A percentile compares a stretch with the other conserved stretches of the same genome.
Conservation (phyloP, 2,329 filamentous ascomycete species). For the Cordyceps militaris region DNA sequence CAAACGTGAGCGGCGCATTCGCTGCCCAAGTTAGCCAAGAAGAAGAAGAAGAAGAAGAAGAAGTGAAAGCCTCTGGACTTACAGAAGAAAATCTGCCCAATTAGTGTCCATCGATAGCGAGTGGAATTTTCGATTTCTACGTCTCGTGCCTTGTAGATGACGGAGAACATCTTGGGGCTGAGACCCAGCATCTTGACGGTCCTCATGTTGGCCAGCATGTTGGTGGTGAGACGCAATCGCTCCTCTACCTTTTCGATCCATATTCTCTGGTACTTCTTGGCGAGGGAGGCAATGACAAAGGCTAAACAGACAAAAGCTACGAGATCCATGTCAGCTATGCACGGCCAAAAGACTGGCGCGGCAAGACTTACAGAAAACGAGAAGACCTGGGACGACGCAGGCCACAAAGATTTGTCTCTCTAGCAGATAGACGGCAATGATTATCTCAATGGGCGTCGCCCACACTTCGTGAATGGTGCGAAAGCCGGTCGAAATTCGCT, state of each 20-base stretch:
- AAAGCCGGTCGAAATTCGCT: constrained; percentile 30
- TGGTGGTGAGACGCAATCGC: constrained; percentile 21
- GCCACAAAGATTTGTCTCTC: constrained; percentile 37
- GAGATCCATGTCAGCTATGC: background rate
- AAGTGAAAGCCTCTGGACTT: background rate
- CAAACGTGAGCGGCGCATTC: constrained; percentile 13
- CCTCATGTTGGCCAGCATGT: constrained; percentile 24
- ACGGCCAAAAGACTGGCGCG: background rate
- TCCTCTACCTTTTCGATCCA: constrained; percentile 26
- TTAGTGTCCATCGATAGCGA: constrained; percentile 18
- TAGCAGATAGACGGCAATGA: constrained; percentile 38
- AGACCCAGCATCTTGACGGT: constrained; percentile 27
- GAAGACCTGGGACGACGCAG: constrained; percentile 36
- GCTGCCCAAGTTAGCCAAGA: constrained; percentile 1
- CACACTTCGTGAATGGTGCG: constrained; percentile 34
- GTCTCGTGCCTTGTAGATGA: constrained; percentile 17
- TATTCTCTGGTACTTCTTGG: constrained; percentile 14
- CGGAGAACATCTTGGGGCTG: constrained; percentile 13
- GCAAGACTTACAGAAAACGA: constrained; percentile 18
- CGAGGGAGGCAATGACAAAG: constrained; percentile 17
- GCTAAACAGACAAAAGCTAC: constrained; percentile 15
- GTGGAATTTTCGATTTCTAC: constrained; percentile 18
- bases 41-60: background rate
- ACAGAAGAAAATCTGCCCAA: constrained; percentile 10
- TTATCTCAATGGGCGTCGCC: constrained; percentile 35